These are phyloP conservation scores for Hibiscus syriacus DNA, from an alignment of 345 rosid species.

Conservation along the genomic window DNA sequence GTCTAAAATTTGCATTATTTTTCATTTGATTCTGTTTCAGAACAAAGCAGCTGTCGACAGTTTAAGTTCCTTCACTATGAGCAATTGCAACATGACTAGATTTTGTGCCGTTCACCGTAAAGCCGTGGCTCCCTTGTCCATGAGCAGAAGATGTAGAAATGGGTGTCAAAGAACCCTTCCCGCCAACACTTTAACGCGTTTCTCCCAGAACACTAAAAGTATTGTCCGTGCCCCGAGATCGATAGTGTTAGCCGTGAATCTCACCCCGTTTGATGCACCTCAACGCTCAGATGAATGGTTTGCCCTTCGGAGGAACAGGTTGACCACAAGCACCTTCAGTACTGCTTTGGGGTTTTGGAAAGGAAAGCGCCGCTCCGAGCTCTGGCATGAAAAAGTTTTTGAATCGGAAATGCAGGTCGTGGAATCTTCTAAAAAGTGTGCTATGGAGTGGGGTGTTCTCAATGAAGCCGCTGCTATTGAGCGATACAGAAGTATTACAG, in stretches of 20 bases:
- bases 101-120: not conserved
- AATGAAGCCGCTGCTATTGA: not conserved
- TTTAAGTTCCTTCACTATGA: not conserved
- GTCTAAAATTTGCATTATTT: not conserved
- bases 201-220: not conserved
- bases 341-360: not conserved
- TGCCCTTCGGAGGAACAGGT: not conserved
- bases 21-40: not conserved
- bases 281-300: not conserved
- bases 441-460: not conserved
- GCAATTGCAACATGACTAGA: not conserved
- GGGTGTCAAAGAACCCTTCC: not conserved
- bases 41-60: not conserved
- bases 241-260: not conserved
- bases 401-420: not conserved
- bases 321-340: not conserved
- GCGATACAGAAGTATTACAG: not conserved
- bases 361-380: not conserved
- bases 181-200: not conserved
- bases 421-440: not conserved
- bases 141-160: not conserved
- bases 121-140: not conserved
- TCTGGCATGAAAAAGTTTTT: not conserved
- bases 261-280: not conserved
- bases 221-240: not conserved